Conservation (phyloP, 2,329 filamentous ascomycete genomes). For the Penicillium sp. region DNA sequence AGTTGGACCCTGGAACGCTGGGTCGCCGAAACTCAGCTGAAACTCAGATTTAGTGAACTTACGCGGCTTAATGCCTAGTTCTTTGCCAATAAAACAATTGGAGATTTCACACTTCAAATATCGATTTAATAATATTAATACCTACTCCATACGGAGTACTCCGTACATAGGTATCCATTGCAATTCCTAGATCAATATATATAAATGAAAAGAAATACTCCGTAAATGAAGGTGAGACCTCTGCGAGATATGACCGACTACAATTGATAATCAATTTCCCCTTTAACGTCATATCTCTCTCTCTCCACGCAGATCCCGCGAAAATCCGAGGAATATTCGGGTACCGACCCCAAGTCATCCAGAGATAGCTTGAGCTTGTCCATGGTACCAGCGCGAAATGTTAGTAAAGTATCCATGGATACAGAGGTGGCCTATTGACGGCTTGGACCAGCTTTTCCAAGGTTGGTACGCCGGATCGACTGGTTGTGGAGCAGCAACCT, state of each 20-base stretch:
- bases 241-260: conserved; percentile 4
- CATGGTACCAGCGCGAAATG: not conserved
- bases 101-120: too few species aligned
- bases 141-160: not conserved
- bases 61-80: not conserved
- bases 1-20: not conserved
- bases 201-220: too few species aligned
- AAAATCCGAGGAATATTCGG: not conserved
- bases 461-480: not conserved
- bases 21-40: not conserved
- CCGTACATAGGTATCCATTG: not conserved
- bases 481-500: not conserved
- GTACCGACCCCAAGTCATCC: not conserved
- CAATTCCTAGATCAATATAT: not conserved
- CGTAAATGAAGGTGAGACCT: not conserved
- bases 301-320: conserved; percentile 2
- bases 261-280: conserved; percentile 9
- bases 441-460: not conserved
- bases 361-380: not conserved
- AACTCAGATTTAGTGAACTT: not conserved
- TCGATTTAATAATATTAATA: not conserved
- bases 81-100: too few species aligned
- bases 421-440: too few species aligned
- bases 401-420: too few species aligned
- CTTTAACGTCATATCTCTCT: conserved; percentile 3